Conservation (phyloP, 1,139 yeast genomes). For the Pichia inconspicua region DNA sequence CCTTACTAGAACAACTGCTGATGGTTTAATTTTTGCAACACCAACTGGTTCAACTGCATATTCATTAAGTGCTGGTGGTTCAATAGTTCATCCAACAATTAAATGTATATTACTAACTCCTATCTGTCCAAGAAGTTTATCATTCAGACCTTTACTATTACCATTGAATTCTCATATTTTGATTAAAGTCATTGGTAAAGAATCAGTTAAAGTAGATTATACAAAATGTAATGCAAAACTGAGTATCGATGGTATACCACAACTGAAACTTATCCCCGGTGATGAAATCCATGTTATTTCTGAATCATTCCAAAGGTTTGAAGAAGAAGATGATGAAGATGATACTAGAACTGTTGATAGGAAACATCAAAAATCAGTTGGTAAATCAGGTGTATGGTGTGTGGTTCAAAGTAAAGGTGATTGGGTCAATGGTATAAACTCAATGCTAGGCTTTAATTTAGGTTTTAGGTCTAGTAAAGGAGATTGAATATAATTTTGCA, state of each 20-base stretch:
- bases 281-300: slow-evolving; percentile 69
- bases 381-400: slow-evolving; percentile 73
- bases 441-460: slow-evolving; percentile 79
- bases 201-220: slow-evolving; percentile 16
- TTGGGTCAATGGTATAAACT: slow-evolving; percentile 87
- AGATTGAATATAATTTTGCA: background rate
- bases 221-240: slow-evolving; percentile 37
- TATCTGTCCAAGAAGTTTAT: slow-evolving; percentile 80
- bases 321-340: slow-evolving; percentile 35
- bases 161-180: slow-evolving; percentile 58
- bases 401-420: slow-evolving; percentile 75
- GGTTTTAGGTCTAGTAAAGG: slow-evolving; percentile 42
- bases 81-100: slow-evolving; percentile 84
- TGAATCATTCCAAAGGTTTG: slow-evolving; percentile 49
- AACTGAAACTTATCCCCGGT: slow-evolving; percentile 59
- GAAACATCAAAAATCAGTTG: slow-evolving; percentile 8
- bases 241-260: slow-evolving; percentile 76
- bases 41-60: slow-evolving; percentile 97
- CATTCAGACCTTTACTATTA: slow-evolving; percentile 77
- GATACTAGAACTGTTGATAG: background rate
- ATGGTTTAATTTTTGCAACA: slow-evolving; percentile 76
- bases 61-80: slow-evolving; percentile 83
- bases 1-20: slow-evolving; percentile 85
- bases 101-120: slow-evolving; percentile 80
- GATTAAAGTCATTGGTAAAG: slow-evolving; percentile 52